Conservation (phyloP, 768 basidiomycete genomes). For the Leccinellum rugosiceps region DNA sequence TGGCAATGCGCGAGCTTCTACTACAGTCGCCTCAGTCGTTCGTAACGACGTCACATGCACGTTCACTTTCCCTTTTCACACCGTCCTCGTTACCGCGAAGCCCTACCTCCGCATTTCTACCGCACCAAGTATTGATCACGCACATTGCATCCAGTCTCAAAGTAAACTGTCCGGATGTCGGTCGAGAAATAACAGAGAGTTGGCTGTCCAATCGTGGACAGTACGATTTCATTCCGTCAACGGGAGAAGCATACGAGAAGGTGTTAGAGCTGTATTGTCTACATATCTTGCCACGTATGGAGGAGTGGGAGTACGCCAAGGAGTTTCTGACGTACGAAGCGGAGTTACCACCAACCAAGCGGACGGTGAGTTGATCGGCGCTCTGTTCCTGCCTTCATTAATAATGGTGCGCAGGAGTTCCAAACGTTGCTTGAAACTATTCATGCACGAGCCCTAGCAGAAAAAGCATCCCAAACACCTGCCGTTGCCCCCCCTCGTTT, state of each 20-base stretch:
- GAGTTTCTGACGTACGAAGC: conserved; percentile 75
- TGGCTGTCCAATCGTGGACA: conserved; percentile 67
- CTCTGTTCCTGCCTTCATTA: neutral
- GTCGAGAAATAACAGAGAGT: conserved; percentile 67
- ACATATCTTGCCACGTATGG: conserved; percentile 65
- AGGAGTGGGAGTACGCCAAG: conserved; percentile 76
- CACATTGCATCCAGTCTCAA: conserved; percentile 70
- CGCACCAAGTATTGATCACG: conserved; percentile 66
- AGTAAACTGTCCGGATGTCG: conserved; percentile 56
- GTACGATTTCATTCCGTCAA: conserved; percentile 26
- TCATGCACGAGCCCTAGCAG: conserved; percentile 28
- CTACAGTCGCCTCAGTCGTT: conserved; percentile 58
- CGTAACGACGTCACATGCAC: conserved; percentile 52
- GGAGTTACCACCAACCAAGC: conserved; percentile 49
- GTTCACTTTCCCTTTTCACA: conserved; percentile 68
- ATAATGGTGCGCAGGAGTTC: conserved; percentile 29
- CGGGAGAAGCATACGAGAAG: conserved; percentile 63
- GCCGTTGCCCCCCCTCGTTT: conserved; percentile 29
- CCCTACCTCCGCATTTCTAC: conserved; percentile 55
- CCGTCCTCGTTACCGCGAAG: conserved; percentile 41
- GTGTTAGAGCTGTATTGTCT: conserved; percentile 75
- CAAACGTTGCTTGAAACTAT: conserved; percentile 22
- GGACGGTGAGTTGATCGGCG: conserved; percentile 44
- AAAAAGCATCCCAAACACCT: conserved; percentile 15
- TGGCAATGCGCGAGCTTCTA: conserved; percentile 49